Conservation (phyloP, 2,329 filamentous ascomycete species). For the Metarhizium guizhouense region DNA sequence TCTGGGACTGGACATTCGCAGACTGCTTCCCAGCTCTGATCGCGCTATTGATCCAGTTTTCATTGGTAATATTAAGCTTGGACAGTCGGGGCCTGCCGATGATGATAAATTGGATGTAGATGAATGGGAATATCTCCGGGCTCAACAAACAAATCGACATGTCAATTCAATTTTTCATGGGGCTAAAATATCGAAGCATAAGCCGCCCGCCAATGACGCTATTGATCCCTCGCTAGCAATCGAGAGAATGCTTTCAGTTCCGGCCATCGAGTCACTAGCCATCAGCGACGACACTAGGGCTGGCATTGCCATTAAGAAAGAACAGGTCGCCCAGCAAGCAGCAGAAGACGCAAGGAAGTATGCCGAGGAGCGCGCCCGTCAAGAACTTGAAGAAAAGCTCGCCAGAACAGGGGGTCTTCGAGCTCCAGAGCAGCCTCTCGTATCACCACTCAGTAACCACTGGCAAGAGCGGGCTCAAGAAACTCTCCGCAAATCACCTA, state of each 20-base stretch:
- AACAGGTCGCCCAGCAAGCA: conserved; percentile 13
- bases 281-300: conserved; percentile 20
- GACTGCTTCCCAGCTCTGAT: not conserved
- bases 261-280: conserved; percentile 15
- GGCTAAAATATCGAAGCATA: not conserved
- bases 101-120: not conserved
- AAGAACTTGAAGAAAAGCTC: conserved; percentile 14
- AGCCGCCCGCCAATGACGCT: not conserved
- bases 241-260: conserved; percentile 16
- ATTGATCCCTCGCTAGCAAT: conserved; percentile 14
- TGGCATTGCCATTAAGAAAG: conserved; percentile 5
- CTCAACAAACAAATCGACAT: not conserved
- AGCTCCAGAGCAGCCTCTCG: conserved; percentile 16
- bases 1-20: conserved; percentile 17
- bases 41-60: not conserved
- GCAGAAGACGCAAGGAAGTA: conserved; percentile 17
- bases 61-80: not conserved
- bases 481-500: conserved; percentile 25
- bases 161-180: not conserved
- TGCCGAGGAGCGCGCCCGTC: conserved; percentile 14
- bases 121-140: not conserved
- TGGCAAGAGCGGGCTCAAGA: conserved; percentile 18
- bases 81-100: not conserved
- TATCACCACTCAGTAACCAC: conserved; percentile 17
- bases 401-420: conserved; percentile 22